These are phyloP conservation scores for Aspergillus sp. DNA, from an alignment of 2,329 filamentous ascomycete genomes.

Conservation along the genomic window DNA sequence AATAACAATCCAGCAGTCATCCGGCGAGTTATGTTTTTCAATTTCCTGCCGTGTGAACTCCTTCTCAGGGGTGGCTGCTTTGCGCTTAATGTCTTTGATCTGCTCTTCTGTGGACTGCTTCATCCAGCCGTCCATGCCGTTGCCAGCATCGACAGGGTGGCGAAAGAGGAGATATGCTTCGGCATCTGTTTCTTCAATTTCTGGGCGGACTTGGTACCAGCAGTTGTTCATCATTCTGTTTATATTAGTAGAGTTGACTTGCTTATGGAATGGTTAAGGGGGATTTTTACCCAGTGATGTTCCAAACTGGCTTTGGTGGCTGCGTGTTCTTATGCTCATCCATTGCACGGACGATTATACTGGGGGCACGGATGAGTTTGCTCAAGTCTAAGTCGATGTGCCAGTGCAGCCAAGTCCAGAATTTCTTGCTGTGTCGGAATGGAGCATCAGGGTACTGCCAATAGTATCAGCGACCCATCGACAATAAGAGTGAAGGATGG, in stretches of 20 bases:
- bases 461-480: background rate
- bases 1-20: conserved; percentile 57
- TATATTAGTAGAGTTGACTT: background rate
- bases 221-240: conserved; percentile 56
- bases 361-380: conserved; percentile 44
- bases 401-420: conserved; percentile 58
- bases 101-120: conserved; percentile 47
- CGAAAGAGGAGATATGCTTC: conserved; percentile 42
- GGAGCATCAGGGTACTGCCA: conserved; percentile 47
- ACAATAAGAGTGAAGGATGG: background rate
- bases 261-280: background rate
- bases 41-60: conserved; percentile 56
- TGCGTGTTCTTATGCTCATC: conserved; percentile 55
- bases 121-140: conserved; percentile 53
- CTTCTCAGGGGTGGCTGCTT: conserved; percentile 48
- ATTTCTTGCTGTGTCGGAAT: conserved; percentile 54
- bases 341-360: conserved; percentile 49
- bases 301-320: conserved; percentile 49
- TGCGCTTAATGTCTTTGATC: conserved; percentile 47
- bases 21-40: conserved; percentile 50
- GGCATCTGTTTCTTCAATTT: conserved; percentile 36
- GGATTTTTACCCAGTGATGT: conserved; percentile 27
- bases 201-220: conserved; percentile 48
- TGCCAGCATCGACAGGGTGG: conserved; percentile 49
- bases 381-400: conserved; percentile 50